Conservation (phyloP, 345 rosid species). For the Physaria fendleri region DNA sequence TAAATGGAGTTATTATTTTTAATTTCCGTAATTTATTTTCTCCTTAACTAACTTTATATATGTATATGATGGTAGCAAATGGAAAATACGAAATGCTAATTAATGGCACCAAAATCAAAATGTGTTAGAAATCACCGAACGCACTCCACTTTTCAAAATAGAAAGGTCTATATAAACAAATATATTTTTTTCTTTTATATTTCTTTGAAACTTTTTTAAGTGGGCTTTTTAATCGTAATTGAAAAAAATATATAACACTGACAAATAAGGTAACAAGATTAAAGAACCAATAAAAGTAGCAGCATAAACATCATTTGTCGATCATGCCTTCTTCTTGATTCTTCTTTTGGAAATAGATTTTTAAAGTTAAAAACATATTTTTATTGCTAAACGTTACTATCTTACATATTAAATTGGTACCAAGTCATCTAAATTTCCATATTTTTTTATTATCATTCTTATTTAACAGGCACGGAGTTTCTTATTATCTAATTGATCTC, state of each 20-base stretch:
- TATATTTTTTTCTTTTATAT: background rate
- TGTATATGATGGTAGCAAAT: background rate
- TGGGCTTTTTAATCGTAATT: background rate
- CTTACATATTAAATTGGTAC: no score
- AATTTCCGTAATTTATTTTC: no score
- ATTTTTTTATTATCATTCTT: no score
- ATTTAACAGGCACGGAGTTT: no score
- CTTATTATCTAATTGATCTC: no score
- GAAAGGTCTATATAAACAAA: background rate
- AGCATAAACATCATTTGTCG: no score
- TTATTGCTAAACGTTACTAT: no score
- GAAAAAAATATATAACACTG: background rate
- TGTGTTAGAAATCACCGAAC: slow-evolving; percentile 15
- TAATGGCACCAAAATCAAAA: slow-evolving; percentile 2
- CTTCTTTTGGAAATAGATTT: no score
- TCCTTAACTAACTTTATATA: background rate
- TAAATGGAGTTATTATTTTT: background rate
- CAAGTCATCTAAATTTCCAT: no score
- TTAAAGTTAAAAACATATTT: no score
- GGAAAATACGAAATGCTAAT: background rate
- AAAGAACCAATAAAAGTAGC: slow-evolving; percentile 18
- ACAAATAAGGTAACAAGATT: slow-evolving; percentile 8
- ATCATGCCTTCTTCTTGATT: no score
- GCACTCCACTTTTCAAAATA: slow-evolving; percentile 17
- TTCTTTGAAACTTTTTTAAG: slow-evolving; percentile 14